Percentiles rank a stretch among this genome's conserved stretches.
Conservation (phyloP, 768 basidiomycete genomes). For the Boletales sp. region DNA sequence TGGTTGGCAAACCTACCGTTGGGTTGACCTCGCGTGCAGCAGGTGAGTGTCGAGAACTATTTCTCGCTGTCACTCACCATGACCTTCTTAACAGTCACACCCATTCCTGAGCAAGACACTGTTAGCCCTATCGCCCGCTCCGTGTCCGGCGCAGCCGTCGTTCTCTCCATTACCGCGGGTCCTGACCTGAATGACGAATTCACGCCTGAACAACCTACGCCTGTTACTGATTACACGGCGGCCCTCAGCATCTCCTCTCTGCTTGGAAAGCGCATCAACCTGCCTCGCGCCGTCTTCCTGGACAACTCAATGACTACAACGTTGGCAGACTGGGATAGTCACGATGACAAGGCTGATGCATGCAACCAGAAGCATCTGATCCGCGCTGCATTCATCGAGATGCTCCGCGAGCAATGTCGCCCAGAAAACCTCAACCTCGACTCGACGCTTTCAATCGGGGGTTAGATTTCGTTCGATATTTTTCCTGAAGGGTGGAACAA, state of each 20-base stretch:
- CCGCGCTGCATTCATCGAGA: constrained; percentile 70
- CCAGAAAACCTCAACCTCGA: constrained; percentile 53
- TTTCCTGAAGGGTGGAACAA: constrained; percentile 97
- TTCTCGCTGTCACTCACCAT: background rate
- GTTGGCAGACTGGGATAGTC: no score
- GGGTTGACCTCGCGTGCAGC: constrained; percentile 58
- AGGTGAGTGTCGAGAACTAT: constrained; percentile 30
- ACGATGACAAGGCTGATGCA: background rate
- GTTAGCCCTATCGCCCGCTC: constrained; percentile 56
- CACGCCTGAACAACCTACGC: constrained; percentile 48
- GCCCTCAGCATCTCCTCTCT: constrained; percentile 49
- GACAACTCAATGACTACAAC: no score
- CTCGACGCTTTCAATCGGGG: constrained; percentile 89
- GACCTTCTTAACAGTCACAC: constrained; percentile 40
- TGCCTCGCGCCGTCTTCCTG: constrained; percentile 40
- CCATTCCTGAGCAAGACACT: constrained; percentile 54
- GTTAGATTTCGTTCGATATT: constrained; percentile 93
- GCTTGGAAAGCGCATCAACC: constrained; percentile 50
- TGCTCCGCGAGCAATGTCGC: constrained; percentile 74
- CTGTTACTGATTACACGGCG: constrained; percentile 52
- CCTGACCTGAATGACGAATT: constrained; percentile 52
- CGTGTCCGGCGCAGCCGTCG: constrained; percentile 50
- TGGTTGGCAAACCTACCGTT: constrained; percentile 59
- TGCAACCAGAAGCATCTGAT: constrained; percentile 57
- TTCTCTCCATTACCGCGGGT: constrained; percentile 56